Percentiles rank a stretch among this genome's conserved stretches.
phyloP scores from a whole-genome alignment of 2,329 filamentous ascomycete species.

The Pestalotiopsis sp. region DNA sequence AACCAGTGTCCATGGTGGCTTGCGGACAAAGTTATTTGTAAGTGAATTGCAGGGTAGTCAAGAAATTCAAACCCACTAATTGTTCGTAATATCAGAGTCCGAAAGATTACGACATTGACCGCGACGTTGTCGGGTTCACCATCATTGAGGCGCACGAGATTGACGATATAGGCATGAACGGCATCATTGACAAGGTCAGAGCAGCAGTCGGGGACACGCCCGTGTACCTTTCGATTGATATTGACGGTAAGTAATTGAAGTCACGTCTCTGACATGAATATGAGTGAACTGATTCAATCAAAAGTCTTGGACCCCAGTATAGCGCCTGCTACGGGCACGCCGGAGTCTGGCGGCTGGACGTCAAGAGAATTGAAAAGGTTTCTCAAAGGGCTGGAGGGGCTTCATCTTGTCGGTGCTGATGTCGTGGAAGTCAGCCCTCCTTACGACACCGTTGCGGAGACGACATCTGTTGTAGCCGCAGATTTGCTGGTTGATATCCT shows the following conservation, averaged over 20 bases:
- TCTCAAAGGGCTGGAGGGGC: slow-evolving; percentile 11
- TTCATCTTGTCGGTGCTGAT: slow-evolving; percentile 11
- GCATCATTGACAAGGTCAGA: slow-evolving; percentile 10
- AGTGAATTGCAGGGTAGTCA: not conserved
- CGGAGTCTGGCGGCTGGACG: not conserved
- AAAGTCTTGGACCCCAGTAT: not conserved
- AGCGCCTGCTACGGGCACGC: not conserved
- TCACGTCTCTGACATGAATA: not conserved
- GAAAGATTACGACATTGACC: slow-evolving; percentile 12
- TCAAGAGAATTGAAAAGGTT: slow-evolving; percentile 8
- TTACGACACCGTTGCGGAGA: slow-evolving; percentile 14
- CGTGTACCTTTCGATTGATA: slow-evolving; percentile 14
- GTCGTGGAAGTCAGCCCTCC: slow-evolving; percentile 16
- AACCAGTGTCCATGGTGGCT: slow-evolving; percentile 13
- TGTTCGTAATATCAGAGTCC: slow-evolving; percentile 9
- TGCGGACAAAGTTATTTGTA: slow-evolving; percentile 14
- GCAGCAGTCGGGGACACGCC: slow-evolving; percentile 7
- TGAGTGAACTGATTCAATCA: not conserved
- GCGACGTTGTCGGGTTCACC: slow-evolving; percentile 1
- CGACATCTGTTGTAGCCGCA: slow-evolving; percentile 16
- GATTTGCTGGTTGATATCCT: slow-evolving; percentile 4
- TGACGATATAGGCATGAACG: slow-evolving; percentile 12
- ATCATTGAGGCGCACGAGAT: slow-evolving; percentile 15
- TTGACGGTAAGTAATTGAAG: slow-evolving; percentile 11
- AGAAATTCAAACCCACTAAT: not conserved